Evolutionary conservation across 208 protist genomes (phyloP), one percentile per base, ranked within the genome.

Genomic region (Acanthamoeba royreba): DNA sequence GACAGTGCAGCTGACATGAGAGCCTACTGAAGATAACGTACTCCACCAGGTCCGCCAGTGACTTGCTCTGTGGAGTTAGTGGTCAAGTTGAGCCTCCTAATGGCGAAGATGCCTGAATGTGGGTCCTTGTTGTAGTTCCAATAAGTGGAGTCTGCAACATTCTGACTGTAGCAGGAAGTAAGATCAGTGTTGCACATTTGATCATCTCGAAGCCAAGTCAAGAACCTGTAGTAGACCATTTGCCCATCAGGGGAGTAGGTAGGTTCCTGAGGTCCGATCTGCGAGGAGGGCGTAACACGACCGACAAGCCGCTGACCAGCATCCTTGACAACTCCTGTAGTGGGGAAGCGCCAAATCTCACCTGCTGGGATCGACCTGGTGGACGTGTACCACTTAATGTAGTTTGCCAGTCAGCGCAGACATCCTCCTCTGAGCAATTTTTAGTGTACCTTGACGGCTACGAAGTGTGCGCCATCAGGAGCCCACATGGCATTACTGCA

Each of bases 71-170:
- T 35, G 22, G 31, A 25, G 15, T 72, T 90, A 31, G 83, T 42
- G 1, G 83, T 15, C 11, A 61, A 4, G 83, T 90, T 19, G 58
- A 90, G 11, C 33, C 83, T 5, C 25, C 49, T 45, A 25, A 90
- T 90, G 28, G 58, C 85, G 25, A 74, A 91, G 49, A 91, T 91
- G 49, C 87, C 87, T 25, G 58, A 49, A 19, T 92, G 87, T 31
- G 87, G 87, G 87, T 92, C 38, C 66, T 92, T 92, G 87, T 77
- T 79, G 87, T 92, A 92, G 53, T 79, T 69, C 61, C 58, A 92
- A 38, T 38, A 81, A 7, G 28, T 52, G 28, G 43, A 33, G 45
- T 92, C 55, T 0, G n/a, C 45, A 15, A 28, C 55, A 25, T 66
- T 92, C 31, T 92, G 17, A 22, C 47, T 72, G 86, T 25, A 33